These are phyloP conservation scores for Puccinellia tenuiflora DNA, from an alignment of 176 grass and related monocot genomes.

Conservation along the genomic window DNA sequence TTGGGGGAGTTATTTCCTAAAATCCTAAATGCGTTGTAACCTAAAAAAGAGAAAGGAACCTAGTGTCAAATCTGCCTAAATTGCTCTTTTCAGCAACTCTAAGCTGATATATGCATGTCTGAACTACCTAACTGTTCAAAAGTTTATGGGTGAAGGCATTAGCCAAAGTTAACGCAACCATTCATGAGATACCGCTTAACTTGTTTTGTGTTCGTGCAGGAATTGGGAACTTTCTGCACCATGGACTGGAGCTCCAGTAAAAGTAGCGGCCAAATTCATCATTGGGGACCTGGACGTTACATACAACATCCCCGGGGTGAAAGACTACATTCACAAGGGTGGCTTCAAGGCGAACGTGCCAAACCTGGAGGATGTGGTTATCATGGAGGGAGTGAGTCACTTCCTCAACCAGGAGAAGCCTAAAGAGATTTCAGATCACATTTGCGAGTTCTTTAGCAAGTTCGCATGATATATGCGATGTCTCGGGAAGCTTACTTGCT, in stretches of 20 bases:
- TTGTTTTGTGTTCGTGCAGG: constrained; percentile 33
- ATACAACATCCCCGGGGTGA: constrained; percentile 47
- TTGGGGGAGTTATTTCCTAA: background rate
- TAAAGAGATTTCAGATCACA: constrained; percentile 66
- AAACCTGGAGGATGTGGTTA: constrained; percentile 63
- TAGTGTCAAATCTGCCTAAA: background rate
- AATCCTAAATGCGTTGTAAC: background rate
- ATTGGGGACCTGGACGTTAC: constrained; percentile 67
- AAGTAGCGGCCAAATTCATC: constrained; percentile 64
- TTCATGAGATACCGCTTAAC: background rate
- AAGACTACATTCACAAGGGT: constrained; percentile 65
- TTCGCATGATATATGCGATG: constrained; percentile 37
- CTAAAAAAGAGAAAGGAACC: background rate
- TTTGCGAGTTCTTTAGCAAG: constrained; percentile 63
- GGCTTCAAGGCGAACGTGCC: constrained; percentile 53
- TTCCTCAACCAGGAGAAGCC: constrained; percentile 82
- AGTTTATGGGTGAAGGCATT: background rate
- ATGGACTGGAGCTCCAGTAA: constrained; percentile 54
- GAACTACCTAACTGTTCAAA: background rate
- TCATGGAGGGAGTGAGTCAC: constrained; percentile 64
- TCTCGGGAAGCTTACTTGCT: background rate
- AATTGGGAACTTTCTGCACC: constrained; percentile 73
- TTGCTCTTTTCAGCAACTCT: background rate
- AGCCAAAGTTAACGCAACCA: background rate
- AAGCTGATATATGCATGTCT: background rate